Evolutionary conservation across 306 rosid genomes (phyloP), one percentile per base, ranked within the genome.

Genomic region (Vigna reflexopilosa): DNA sequence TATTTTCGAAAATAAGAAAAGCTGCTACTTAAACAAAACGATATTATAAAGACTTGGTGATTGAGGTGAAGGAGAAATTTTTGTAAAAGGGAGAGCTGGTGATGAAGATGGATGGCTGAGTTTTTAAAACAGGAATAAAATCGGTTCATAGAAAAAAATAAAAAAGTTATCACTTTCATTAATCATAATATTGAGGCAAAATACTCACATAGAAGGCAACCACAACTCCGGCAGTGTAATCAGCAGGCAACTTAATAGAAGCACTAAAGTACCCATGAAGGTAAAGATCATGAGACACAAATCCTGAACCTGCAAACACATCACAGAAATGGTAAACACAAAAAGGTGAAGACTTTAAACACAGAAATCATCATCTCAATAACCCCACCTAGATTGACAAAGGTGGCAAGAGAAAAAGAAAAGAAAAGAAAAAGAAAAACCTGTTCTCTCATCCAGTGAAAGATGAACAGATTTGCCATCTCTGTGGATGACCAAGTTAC

Each of bases 131-230:
- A 15, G 42, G 58, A 61, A 42, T 6, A 15, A 20, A 48, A 51
- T 0, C 0, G 14, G 59, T 59, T 32, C 49, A 2, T 32, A 16
- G 30, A 51, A 0, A 72, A 67, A 48, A n/a, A 52, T 47, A 67
- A 67, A 48, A n/a, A 52, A 52, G 0, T 80, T 15, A 1, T 1
- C 4, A 3, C 26, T 58, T 42, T 10, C 7, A 16, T 26, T n/a
- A 20, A 77, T 13, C 13, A 36, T 40, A 15, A 15, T 66, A n/a
- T 45, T 9, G 47, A 34, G 40, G 7, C 11, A 59, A 42, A 75
- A 58, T 2, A 86, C 98, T 89, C 85, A 95, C 98, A 87, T 95
- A 95, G 64, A 95, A 95, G 30, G 98, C 98, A 81, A 95, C 98
- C 2, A 93, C 97, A 81, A 95, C 90, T 42, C 98, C 98, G 9